Evolutionary conservation across 2,329 filamentous ascomycete genomes (phyloP).

Genomic region (Chrysoporthe puriensis): DNA sequence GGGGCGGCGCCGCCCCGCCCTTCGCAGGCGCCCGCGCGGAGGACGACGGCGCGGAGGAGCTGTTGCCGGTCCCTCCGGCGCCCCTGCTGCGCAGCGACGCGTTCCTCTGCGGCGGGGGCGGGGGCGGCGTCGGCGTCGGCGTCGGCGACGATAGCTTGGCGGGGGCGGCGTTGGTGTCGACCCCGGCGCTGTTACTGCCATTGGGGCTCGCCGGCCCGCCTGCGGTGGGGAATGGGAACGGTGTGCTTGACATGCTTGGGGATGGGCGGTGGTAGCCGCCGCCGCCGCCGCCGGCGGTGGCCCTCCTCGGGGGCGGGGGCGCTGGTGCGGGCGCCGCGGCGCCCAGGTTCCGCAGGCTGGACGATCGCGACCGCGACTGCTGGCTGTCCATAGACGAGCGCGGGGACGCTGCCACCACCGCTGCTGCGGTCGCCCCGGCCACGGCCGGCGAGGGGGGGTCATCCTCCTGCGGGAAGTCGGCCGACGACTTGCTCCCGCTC

Average conservation of each 20-base stretch:
- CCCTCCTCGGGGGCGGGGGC: constrained; percentile 60
- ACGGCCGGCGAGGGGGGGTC: constrained; percentile 25
- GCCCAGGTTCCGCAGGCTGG: constrained; percentile 46
- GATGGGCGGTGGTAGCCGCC: constrained; percentile 12
- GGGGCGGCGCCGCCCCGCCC: constrained; percentile 49
- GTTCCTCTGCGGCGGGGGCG: constrained; percentile 40
- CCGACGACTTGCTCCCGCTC: constrained; percentile 45
- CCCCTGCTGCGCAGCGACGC: constrained; percentile 34
- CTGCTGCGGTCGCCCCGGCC: constrained; percentile 3
- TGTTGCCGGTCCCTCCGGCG: not conserved
- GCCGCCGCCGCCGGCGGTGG: constrained; percentile 35
- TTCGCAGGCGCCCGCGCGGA: constrained; percentile 41
- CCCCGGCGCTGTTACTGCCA: not conserved
- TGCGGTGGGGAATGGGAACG: constrained; percentile 33
- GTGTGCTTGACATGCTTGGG: constrained; percentile 21
- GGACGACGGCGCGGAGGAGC: constrained; percentile 38
- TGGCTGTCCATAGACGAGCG: constrained; percentile 57
- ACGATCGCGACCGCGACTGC: constrained; percentile 51
- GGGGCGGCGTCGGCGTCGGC: constrained; percentile 40
- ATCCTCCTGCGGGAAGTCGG: not conserved
- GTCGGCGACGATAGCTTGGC: constrained; percentile 31
- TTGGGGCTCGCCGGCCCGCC: constrained; percentile 3
- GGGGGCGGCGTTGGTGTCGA: not conserved
- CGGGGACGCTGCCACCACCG: constrained; percentile 40
- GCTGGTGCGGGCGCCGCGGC: constrained; percentile 53